phyloP scores from a whole-genome alignment of 1,284 basidiomycete genomes.

The Cystobasidiaceae sp. region DNA sequence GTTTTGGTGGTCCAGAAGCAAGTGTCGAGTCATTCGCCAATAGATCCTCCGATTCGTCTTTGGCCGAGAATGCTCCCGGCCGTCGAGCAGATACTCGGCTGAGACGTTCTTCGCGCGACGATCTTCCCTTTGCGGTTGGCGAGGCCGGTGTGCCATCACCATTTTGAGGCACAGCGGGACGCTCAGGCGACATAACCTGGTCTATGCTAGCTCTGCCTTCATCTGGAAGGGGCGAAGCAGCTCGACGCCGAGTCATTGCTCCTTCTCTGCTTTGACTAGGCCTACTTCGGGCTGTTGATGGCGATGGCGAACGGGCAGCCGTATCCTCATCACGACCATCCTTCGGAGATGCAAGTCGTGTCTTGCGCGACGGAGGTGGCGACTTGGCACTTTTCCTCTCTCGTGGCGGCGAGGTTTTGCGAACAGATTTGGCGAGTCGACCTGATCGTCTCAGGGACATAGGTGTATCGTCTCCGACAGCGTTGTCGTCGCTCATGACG shows the following conservation, averaged over 20 bases:
- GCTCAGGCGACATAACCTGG: conserved; percentile 1
- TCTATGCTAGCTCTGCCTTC: neutral
- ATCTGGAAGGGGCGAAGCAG: neutral
- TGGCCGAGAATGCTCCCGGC: conserved; percentile 5
- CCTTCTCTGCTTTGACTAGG: neutral
- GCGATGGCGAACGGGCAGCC: neutral
- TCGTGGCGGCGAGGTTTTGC: neutral
- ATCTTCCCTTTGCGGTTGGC: neutral
- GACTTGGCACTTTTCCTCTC: conserved; percentile 23
- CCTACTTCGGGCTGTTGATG: neutral
- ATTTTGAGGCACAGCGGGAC: neutral
- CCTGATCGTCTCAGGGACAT: neutral
- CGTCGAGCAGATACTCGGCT: neutral
- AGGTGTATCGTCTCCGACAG: neutral
- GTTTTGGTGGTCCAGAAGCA: neutral
- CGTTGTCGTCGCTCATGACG: conserved; percentile 16
- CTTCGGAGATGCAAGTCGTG: neutral
- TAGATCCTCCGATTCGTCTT: neutral
- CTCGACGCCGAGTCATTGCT: neutral
- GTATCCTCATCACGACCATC: neutral
- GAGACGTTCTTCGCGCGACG: conserved; percentile 7
- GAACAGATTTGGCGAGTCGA: neutral
- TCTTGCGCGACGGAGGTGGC: neutral
- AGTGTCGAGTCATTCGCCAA: neutral
- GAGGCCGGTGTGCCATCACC: neutral